Base-by-base conservation (phyloP, 2,329 filamentous ascomycete genomes). In the Fusarium liriodendri region DNA sequence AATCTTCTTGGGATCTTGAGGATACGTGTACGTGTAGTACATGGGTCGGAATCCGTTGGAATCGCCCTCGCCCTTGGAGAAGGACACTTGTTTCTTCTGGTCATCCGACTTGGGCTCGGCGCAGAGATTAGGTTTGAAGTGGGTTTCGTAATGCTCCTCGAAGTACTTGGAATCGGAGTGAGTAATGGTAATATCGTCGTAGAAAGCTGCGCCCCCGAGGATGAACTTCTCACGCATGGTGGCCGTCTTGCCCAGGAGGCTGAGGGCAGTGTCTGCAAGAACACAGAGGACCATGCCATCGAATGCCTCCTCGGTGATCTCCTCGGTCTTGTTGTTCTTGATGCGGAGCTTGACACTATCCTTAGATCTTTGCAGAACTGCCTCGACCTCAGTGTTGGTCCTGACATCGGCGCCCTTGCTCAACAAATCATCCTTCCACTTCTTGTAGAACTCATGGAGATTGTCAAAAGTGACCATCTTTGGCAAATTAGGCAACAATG, bases 181-280 rank as follows among this genome's bases (percentile, higher is more conserved):
- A 2, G 92, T 94, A 71, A 94, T 87, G 16, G 92, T 94, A 64
- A 94, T 89, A 79, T 94, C 92, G 83, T 94, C 89, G 77, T 88
- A 90, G 80, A 93, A 90, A 68, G 90, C 90, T 11, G 92, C 92
- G 18, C 90, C 89, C n/a, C 92, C 91, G 0, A 95, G 88, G 11
- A 96, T 89, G 50, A 88, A 87, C 58, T 85, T 89, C 79, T 95
- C 93, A 42, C 87, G 85, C 84, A 88, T 85, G 9, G 87, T 87
- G 29, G 90, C 88, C 2, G 87, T 88, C 6, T 86, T 84, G 52
- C 87, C 87, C 1, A 94, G 86, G 5, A 93, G 85, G 16, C 87
- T 86, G 67, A 91, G 89, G 14, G 91, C 88, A 6, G 90, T 91
- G 76, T 93, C 92, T 18, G 91, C 91, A 3, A 89, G 82, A 11